These are phyloP conservation scores for Cairneyella variabilis DNA, from an alignment of 495 filamentous ascomycete species.

Conservation along the genomic window DNA sequence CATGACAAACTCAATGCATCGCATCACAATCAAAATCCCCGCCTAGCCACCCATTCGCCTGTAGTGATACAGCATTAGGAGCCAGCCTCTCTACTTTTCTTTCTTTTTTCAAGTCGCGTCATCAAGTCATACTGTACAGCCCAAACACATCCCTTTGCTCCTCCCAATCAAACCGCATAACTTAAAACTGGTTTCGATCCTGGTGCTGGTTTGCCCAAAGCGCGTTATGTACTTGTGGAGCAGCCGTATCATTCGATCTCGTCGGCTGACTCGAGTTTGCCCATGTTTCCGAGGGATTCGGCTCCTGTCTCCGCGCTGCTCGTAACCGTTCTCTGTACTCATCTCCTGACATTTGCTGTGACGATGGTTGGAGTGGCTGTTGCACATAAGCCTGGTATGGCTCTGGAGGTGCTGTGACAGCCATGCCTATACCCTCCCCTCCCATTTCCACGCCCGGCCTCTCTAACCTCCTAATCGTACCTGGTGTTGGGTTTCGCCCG, in stretches of 20 bases:
- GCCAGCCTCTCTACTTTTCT: background rate
- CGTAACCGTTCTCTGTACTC: conserved; percentile 16
- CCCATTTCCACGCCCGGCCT: background rate
- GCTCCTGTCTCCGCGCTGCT: conserved; percentile 17
- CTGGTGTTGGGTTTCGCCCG: conserved; percentile 15
- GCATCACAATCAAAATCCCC: too few relatives aligned
- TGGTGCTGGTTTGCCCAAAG: conserved; percentile 5
- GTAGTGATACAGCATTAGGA: background rate
- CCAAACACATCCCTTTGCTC: background rate
- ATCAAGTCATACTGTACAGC: background rate
- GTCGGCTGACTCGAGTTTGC: conserved; percentile 9
- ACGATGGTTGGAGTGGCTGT: conserved; percentile 16
- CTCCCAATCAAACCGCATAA: background rate
- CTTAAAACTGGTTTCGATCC: background rate
- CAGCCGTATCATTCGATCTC: conserved; percentile 19
- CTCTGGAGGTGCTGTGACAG: conserved; percentile 22
- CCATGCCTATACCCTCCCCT: conserved; percentile 20
- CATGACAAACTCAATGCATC: too few relatives aligned
- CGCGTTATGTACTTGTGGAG: conserved; percentile 26
- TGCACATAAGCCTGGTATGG: conserved; percentile 26
- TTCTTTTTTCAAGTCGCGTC: background rate
- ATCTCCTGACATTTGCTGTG: conserved; percentile 7
- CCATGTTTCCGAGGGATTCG: conserved; percentile 15
- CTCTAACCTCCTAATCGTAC: background rate
- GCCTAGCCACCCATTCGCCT: too few relatives aligned